Percentiles rank a stretch among this genome's conserved stretches.
These are phyloP conservation scores for Aspergillaceae sp. DNA, from an alignment of 2,329 filamentous ascomycete species.

Conservation along the genomic window DNA sequence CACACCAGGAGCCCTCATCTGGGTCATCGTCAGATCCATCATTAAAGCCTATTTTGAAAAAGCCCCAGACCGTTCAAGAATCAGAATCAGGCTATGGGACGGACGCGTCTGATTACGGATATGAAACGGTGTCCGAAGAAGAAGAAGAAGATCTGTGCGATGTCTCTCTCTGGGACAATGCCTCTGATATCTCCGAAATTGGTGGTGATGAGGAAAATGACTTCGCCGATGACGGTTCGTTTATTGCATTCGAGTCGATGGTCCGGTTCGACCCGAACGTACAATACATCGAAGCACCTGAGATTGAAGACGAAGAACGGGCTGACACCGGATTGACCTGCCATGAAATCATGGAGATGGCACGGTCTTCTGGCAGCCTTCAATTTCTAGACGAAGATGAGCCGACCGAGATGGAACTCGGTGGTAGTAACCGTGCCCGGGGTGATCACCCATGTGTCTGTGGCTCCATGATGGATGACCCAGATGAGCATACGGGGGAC, in stretches of 20 bases:
- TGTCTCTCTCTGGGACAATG: slow-evolving; percentile 24
- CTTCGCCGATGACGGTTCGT: slow-evolving; percentile 25
- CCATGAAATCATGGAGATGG: slow-evolving; percentile 33
- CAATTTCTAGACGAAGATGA: slow-evolving; percentile 11
- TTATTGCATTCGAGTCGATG: slow-evolving; percentile 28
- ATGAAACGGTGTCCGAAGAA: slow-evolving; percentile 18
- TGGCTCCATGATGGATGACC: slow-evolving; percentile 6
- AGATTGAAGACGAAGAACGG: slow-evolving; percentile 18
- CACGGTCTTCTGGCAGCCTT: slow-evolving; percentile 17
- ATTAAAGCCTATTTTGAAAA: slow-evolving; percentile 29
- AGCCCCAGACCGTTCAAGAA: slow-evolving; percentile 18
- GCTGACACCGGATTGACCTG: slow-evolving; percentile 25
- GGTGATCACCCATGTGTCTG: slow-evolving; percentile 6
- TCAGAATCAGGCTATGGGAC: slow-evolving; percentile 33
- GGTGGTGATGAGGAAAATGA: slow-evolving; percentile 22
- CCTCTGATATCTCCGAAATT: slow-evolving; percentile 18
- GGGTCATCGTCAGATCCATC: slow-evolving; percentile 16
- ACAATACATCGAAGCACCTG: slow-evolving; percentile 25
- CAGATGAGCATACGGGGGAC: slow-evolving; percentile 30
- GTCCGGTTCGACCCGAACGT: slow-evolving; percentile 29
- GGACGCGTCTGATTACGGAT: slow-evolving; percentile 24
- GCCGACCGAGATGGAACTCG: slow-evolving; percentile 10
- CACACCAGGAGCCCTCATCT: slow-evolving; percentile 14
- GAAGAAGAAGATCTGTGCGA: slow-evolving; percentile 23
- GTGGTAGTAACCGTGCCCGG: slow-evolving; percentile 1